phyloP scores from a whole-genome alignment of 1,139 yeast species.

The Pichia sp. region DNA sequence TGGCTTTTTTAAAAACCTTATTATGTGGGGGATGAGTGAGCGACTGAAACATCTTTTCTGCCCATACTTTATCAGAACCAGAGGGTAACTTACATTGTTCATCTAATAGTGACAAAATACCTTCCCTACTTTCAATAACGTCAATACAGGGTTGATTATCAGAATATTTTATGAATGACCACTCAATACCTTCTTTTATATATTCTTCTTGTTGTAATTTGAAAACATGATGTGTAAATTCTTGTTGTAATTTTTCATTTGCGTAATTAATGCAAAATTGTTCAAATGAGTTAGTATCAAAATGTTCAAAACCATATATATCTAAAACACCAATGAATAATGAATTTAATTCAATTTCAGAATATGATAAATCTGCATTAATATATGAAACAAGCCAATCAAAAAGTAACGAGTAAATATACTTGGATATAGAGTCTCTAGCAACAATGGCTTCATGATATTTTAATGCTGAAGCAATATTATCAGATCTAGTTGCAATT shows the following conservation, averaged over 20 bases:
- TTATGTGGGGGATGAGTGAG: slow-evolving; percentile 72
- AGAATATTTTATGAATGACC: slow-evolving; percentile 94
- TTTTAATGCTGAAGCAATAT: slow-evolving; percentile 75
- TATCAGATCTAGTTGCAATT: slow-evolving; percentile 84
- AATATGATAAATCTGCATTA: slow-evolving; percentile 73
- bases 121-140: slow-evolving; percentile 81
- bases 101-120: slow-evolving; percentile 80
- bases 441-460: slow-evolving; percentile 86
- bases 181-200: slow-evolving; percentile 83
- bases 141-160: slow-evolving; percentile 97
- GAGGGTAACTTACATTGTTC: slow-evolving; percentile 95
- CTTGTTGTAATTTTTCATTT: slow-evolving; percentile 94
- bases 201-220: slow-evolving; percentile 96
- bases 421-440: slow-evolving; percentile 92
- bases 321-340: slow-evolving; percentile 94
- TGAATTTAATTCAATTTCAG: slow-evolving; percentile 49
- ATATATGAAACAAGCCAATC: slow-evolving; percentile 91
- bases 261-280: slow-evolving; percentile 98
- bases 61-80: slow-evolving; percentile 90
- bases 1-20: slow-evolving; percentile 82
- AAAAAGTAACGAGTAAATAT: slow-evolving; percentile 82
- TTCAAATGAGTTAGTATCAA: slow-evolving; percentile 88
- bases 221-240: slow-evolving; percentile 94
- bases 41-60: slow-evolving; percentile 82
- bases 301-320: slow-evolving; percentile 96